A percentile compares a stretch with the other conserved stretches of the same genome.
Evolutionary conservation across 1,284 basidiomycete genomes (phyloP).

Genomic region (Sanghuangporus sanghuang): DNA sequence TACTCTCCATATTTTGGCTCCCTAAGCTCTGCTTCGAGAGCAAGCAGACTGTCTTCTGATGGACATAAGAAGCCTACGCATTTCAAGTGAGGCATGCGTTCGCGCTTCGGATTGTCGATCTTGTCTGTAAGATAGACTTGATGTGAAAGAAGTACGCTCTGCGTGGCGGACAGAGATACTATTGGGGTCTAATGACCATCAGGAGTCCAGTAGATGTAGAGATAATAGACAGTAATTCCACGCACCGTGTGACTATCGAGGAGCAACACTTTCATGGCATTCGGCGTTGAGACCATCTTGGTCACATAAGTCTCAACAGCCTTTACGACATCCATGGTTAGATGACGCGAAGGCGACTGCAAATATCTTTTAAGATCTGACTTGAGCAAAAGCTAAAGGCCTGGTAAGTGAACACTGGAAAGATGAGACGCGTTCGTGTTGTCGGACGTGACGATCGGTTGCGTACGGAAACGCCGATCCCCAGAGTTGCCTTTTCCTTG

Average conservation of each 20-base stretch:
- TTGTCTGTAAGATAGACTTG: constrained; percentile 98
- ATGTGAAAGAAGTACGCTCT: constrained; percentile 90
- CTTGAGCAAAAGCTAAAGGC: background rate
- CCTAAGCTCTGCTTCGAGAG: constrained; percentile 78
- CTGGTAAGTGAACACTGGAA: background rate
- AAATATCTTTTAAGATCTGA: background rate
- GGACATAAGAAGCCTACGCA: constrained; percentile 92
- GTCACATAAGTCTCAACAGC: constrained; percentile 93
- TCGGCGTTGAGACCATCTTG: constrained; percentile 83
- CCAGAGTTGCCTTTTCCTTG: background rate
- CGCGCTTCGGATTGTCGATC: constrained; percentile 87
- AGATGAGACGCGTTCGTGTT: background rate
- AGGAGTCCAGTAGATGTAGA: constrained; percentile 1
- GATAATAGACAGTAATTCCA: constrained; percentile 1
- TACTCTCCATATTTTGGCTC: constrained; percentile 96
- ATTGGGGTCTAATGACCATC: constrained; percentile 80
- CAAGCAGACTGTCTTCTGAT: constrained; percentile 75
- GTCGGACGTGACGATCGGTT: background rate
- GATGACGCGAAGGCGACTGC: background rate
- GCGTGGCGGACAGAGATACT: constrained; percentile 91
- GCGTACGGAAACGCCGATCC: background rate
- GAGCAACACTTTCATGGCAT: constrained; percentile 96
- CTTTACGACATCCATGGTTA: constrained; percentile 87
- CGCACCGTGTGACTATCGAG: constrained; percentile 93
- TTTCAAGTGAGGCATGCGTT: constrained; percentile 92